Conservation (phyloP, 352 stramenopile genomes). For the Phytophthora meadii region DNA sequence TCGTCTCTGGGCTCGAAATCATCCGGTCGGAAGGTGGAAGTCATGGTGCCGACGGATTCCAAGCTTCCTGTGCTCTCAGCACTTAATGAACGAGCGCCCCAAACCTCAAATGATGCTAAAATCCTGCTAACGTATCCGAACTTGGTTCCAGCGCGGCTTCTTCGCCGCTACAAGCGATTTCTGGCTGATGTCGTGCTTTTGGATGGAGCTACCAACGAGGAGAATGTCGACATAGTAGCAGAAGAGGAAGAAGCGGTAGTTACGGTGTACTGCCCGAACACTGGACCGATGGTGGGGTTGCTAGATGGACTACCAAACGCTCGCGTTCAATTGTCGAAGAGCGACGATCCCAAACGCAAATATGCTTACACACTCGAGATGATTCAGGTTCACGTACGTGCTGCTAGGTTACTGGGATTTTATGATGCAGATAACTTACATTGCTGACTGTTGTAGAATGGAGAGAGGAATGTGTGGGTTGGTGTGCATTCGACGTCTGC, state of each 20-base stretch:
- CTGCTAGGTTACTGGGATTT: neutral
- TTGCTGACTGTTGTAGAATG: slow-evolving; percentile 56
- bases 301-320: slow-evolving; percentile 66
- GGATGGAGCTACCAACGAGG: slow-evolving; percentile 10
- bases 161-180: slow-evolving; percentile 87
- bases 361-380: slow-evolving; percentile 88
- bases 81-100: slow-evolving; percentile 32
- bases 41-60: slow-evolving; percentile 6
- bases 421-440: slow-evolving; percentile 1
- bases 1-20: slow-evolving; percentile 8
- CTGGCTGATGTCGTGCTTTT: slow-evolving; percentile 79
- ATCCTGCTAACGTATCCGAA: slow-evolving; percentile 63
- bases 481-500: slow-evolving; percentile 79
- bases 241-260: slow-evolving; percentile 33
- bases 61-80: slow-evolving; percentile 35
- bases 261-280: slow-evolving; percentile 89
- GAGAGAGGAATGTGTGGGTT: slow-evolving; percentile 71
- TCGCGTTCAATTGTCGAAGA: slow-evolving; percentile 82
- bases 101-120: slow-evolving; percentile 20
- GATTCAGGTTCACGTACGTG: slow-evolving; percentile 80
- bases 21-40: slow-evolving; percentile 14
- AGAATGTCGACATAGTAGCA: slow-evolving; percentile 1
- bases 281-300: slow-evolving; percentile 80
- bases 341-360: slow-evolving; percentile 78
- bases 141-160: slow-evolving; percentile 59